Evolutionary conservation across 2,329 filamentous ascomycete genomes (phyloP), one percentile per base, ranked within the genome.

Genomic region (Cordyceps sp.): DNA sequence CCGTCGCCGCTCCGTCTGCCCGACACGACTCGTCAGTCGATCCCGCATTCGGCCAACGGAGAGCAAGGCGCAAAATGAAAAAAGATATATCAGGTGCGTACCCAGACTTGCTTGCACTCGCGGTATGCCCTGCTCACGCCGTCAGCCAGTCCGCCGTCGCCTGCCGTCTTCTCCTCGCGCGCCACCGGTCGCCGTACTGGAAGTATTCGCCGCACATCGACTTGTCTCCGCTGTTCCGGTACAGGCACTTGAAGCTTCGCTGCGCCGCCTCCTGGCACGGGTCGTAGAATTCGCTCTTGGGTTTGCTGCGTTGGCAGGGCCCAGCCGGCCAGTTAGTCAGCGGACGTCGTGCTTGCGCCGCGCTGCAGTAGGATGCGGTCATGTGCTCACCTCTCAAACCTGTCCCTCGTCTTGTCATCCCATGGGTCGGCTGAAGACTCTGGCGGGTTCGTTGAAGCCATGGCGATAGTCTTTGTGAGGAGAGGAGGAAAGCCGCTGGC

Each of bases 131-230:
- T 93, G 41, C 34, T 17, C 14, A 13, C n/a, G 16, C 6, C 5
- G 9, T 3, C n/a, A 16, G 13, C 16, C 18, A 15, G n/a, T n/a
- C 26, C 6, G 14, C 18, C n/a, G 10, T 6, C 14, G 14, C 6
- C 31, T 50, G 34, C 26, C 36, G 57, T 14, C 10, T 14, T n/a
- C 10, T 12, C 3, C 26, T 5, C 28, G 6, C 7, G 14, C 19
- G 9, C 12, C 3, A 18, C 6, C 6, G 13, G 9, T 14, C 10
- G n/a, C 7, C 81, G 57, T 53, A 94, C 85, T 94, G 83, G 50
- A 98, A 96, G 52, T 92, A 96, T 54, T 96, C 88, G 41, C 69
- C 66, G 51, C 90, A 98, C 79, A 96, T 80, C n/a, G 76, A 64
- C 42, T 76, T 71, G 50, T 96, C 84, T 12, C 82, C 86, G 16